Evolutionary conservation across 331 rosid genomes (phyloP).

Genomic region (Malus hybrid): DNA sequence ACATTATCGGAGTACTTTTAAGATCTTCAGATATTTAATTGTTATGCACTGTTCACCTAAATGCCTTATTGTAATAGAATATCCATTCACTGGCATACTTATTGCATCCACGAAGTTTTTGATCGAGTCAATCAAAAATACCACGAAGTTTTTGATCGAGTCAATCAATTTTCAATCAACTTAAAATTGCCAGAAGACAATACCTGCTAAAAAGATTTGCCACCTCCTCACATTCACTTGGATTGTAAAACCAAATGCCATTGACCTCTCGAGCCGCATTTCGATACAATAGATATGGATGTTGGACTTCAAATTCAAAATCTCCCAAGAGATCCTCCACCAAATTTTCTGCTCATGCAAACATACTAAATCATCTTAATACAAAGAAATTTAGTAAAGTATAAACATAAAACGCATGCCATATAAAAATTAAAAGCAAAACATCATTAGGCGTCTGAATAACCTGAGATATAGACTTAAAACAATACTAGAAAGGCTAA

Average conservation of each 20-base stretch:
- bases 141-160: not conserved
- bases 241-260: slow-evolving; percentile 92
- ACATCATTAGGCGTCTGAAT: not conserved
- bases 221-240: slow-evolving; percentile 92
- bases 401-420: not conserved
- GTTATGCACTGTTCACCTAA: not conserved
- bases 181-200: not conserved
- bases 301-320: slow-evolving; percentile 89
- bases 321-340: slow-evolving; percentile 97
- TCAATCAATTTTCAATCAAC: not conserved
- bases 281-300: slow-evolving; percentile 86
- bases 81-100: not conserved
- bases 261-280: slow-evolving; percentile 93
- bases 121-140: not conserved
- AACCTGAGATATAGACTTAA: not conserved
- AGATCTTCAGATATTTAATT: too few species aligned
- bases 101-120: not conserved
- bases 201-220: slow-evolving; percentile 86
- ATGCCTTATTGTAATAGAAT: not conserved
- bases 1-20: too few species aligned
- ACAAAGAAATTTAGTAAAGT: not conserved
- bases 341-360: slow-evolving; percentile 56
- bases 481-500: not conserved
- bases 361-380: not conserved
- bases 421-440: not conserved